A percentile compares a stretch with the other conserved stretches of the same genome.
These are phyloP conservation scores for Cutaneotrichosporon arboriforme DNA, from an alignment of 1,284 basidiomycete genomes.

Conservation along the genomic window DNA sequence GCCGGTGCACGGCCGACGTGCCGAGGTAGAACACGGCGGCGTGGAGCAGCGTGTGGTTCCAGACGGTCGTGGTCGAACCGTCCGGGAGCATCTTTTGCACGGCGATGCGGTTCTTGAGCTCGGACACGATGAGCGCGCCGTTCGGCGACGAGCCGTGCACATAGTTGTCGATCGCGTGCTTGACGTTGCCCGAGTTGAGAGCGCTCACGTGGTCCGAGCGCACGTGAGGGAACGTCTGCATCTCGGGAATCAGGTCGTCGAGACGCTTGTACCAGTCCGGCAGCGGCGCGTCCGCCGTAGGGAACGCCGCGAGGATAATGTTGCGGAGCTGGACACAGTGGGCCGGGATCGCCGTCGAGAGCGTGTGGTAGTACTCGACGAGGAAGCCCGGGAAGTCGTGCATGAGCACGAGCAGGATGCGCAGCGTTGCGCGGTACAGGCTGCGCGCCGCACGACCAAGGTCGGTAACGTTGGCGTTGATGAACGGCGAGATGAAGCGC, in stretches of 20 bases:
- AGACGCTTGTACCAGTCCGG: slow-evolving; percentile 56
- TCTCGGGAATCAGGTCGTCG: slow-evolving; percentile 67
- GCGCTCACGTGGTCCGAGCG: slow-evolving; percentile 81
- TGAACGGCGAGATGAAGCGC: slow-evolving; percentile 88
- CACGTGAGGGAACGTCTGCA: slow-evolving; percentile 82
- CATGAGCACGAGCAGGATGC: slow-evolving; percentile 85
- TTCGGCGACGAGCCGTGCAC: slow-evolving; percentile 59
- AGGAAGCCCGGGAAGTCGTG: slow-evolving; percentile 99
- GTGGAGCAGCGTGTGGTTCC: slow-evolving; percentile 84
- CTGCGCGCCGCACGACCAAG: slow-evolving; percentile 77
- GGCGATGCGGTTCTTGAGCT: slow-evolving; percentile 71
- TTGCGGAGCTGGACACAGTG: slow-evolving; percentile 95
- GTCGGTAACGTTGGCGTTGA: slow-evolving; percentile 63
- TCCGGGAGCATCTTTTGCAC: slow-evolving; percentile 54
- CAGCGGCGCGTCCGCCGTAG: slow-evolving; percentile 74
- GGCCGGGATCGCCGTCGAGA: slow-evolving; percentile 86
- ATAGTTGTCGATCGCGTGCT: slow-evolving; percentile 72
- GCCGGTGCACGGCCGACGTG: slow-evolving; percentile 75
- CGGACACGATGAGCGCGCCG: slow-evolving; percentile 58
- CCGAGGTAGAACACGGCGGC: slow-evolving; percentile 93
- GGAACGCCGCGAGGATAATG: slow-evolving; percentile 93
- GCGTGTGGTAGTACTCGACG: slow-evolving; percentile 90
- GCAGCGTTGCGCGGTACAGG: slow-evolving; percentile 86
- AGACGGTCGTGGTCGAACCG: slow-evolving; percentile 57
- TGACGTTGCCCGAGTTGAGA: slow-evolving; percentile 72